These are phyloP conservation scores for Botryosphaeria dothidea DNA, from an alignment of 2,329 filamentous ascomycete genomes.

Conservation along the genomic window DNA sequence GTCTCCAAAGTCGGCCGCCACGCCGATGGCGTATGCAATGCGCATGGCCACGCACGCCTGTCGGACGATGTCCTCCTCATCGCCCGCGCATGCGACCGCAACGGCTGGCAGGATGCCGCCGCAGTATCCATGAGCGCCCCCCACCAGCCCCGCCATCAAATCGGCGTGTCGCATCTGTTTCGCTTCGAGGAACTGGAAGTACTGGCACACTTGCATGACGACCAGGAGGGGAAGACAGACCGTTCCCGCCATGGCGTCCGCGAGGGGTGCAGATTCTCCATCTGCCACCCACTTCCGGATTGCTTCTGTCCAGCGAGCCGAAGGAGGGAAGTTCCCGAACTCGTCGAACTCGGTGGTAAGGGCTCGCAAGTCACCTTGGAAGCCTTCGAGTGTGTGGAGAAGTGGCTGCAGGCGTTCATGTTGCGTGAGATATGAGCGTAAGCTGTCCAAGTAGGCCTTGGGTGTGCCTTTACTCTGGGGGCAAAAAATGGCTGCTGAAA, in stretches of 20 bases:
- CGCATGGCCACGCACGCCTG: conserved; percentile 22
- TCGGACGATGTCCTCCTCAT: conserved; percentile 23
- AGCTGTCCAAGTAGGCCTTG: conserved; percentile 23
- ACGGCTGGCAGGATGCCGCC: conserved; percentile 20
- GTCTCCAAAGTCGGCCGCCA: conserved; percentile 21
- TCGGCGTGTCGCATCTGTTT: conserved; percentile 21
- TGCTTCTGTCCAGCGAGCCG: conserved; percentile 4
- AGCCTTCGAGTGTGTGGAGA: background rate
- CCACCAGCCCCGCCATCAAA: conserved; percentile 21
- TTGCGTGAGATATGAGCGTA: conserved; percentile 24
- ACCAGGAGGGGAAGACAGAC: conserved; percentile 25
- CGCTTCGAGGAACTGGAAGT: conserved; percentile 26
- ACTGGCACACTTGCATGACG: conserved; percentile 27
- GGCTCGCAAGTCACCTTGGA: background rate
- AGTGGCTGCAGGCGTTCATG: background rate
- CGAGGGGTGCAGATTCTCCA: conserved; percentile 22
- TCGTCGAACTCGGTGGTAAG: background rate
- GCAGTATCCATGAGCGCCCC: conserved; percentile 26
- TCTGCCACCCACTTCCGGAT: conserved; percentile 23
- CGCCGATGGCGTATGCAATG: conserved; percentile 22
- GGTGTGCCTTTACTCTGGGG: conserved; percentile 27
- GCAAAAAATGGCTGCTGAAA: conserved; percentile 26
- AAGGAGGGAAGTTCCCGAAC: background rate
- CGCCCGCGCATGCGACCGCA: conserved; percentile 22
- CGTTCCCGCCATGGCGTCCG: conserved; percentile 23